Evolutionary conservation across 2,329 filamentous ascomycete species (phyloP).

Genomic region (Elsinoe fawcettii): DNA sequence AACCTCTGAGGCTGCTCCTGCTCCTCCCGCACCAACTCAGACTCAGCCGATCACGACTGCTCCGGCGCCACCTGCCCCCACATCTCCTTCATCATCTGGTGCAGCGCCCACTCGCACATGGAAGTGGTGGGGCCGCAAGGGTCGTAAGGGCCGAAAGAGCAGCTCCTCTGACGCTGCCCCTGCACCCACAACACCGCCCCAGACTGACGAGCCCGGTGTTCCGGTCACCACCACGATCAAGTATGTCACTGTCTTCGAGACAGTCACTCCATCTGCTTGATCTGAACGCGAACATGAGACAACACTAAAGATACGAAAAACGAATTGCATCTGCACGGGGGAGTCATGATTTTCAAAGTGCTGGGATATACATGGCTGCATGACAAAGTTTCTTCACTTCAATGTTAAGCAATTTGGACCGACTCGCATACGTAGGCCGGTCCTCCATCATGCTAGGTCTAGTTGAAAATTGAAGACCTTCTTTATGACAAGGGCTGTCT

Average conservation of each 20-base stretch:
- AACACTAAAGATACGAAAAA: not conserved
- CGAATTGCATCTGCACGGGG: not conserved
- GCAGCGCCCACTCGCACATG: not conserved
- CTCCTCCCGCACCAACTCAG: not conserved
- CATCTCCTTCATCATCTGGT: not conserved
- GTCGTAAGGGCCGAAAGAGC: slow-evolving; percentile 1
- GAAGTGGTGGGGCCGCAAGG: not conserved
- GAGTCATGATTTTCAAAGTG: not conserved
- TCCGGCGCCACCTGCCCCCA: not conserved
- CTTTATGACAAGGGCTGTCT: not conserved
- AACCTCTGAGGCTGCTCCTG: not conserved
- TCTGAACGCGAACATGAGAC: not conserved
- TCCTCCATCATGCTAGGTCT: not conserved
- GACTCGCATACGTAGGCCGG: slow-evolving; percentile 4
- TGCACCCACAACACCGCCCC: not conserved
- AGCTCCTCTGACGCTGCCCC: not conserved
- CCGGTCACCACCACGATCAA: not conserved
- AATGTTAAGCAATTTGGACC: not conserved
- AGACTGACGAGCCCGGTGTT: not conserved
- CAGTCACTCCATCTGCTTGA: not conserved
- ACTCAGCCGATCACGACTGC: not conserved
- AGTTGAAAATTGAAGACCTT: not conserved
- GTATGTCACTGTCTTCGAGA: slow-evolving; percentile 6
- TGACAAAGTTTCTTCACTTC: not conserved
- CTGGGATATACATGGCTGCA: not conserved